Percentiles rank a stretch among this genome's conserved stretches.
These are phyloP conservation scores for Colletotrichum sp. DNA, from an alignment of 2,329 filamentous ascomycete species.

Conservation along the genomic window DNA sequence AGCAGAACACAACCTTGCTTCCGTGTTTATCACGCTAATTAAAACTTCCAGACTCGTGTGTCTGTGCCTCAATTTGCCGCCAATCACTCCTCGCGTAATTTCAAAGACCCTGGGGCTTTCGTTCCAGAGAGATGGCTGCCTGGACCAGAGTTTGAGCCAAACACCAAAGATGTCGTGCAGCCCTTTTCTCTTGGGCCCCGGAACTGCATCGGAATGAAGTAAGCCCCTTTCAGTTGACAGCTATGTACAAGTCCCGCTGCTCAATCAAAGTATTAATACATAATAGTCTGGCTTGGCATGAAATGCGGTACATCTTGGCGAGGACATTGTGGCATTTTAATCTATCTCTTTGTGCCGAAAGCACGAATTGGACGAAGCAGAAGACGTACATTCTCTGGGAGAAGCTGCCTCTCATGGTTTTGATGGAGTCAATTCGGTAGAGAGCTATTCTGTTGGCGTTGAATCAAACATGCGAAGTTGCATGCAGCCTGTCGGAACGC, in stretches of 20 bases:
- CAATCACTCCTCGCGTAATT: neutral
- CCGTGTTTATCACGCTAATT: neutral
- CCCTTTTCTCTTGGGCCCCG: neutral
- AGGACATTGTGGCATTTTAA: neutral
- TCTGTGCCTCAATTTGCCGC: neutral
- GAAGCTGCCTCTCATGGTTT: neutral
- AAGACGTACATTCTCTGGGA: neutral
- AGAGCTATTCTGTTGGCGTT: neutral
- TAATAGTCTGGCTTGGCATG: neutral
- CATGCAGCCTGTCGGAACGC: neutral
- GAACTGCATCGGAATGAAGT: neutral
- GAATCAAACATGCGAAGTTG: neutral
- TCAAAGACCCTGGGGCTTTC: neutral
- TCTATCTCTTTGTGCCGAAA: neutral
- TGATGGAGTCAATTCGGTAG: neutral
- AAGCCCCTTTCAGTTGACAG: neutral
- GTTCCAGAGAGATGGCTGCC: neutral
- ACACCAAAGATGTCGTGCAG: neutral
- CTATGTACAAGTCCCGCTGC: neutral
- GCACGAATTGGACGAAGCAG: neutral
- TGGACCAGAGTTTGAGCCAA: neutral
- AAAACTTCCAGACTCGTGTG: neutral
- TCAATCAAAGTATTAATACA: neutral
- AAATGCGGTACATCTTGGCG: neutral
- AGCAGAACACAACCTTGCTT: neutral